Base-by-base conservation (phyloP, 441 rosid species). In the Gossypium davidsonii region DNA sequence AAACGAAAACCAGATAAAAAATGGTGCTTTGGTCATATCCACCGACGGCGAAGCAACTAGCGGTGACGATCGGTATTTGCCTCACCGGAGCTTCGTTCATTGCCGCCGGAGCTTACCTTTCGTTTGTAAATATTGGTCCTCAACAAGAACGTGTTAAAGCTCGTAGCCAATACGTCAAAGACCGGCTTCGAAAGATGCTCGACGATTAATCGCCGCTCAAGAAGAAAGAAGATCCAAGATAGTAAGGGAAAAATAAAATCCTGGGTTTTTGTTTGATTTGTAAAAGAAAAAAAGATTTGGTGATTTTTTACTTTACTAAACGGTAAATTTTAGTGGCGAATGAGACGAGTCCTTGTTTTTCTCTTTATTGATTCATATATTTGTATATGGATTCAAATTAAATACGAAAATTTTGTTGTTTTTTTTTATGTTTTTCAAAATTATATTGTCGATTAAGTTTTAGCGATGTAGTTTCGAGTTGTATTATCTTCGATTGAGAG, bases 121-220 rank as follows among this genome's bases (percentile, higher is more conserved):
- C 96, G 2, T 76, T 84, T 26, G 87, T 59, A 48, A 91, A 93
- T 57, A 51, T 91, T 14, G 88, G 78, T 39, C 90, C 93, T n/a
- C 91, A 87, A 74, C 90, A 91, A 84, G 91, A 83, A 73, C 90
- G 90, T 18, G 77, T 78, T 66, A 82, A 87, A 79, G 95, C 92
- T 64, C 91, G 94, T 4, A 82, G 74, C 49, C 85, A 86, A 52
- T 87, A 73, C 71, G 74, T 93, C 65, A 88, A 82, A 73, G 84
- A 81, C 57, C 90, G 90, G 55, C 78, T 91, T 71, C 76, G 82
- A 77, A 79, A 81, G 71, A 75, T 79, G 77, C 78, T 79, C 6
- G 74, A 73, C 66, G 82, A 66, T 1, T 60, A 10, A n/a, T 14
- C 46, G 44, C 14, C 67, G 2, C 56, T 31, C 37, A 11, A 18